Conservation (phyloP, 441 rosid genomes). For the Capsella rubella region DNA sequence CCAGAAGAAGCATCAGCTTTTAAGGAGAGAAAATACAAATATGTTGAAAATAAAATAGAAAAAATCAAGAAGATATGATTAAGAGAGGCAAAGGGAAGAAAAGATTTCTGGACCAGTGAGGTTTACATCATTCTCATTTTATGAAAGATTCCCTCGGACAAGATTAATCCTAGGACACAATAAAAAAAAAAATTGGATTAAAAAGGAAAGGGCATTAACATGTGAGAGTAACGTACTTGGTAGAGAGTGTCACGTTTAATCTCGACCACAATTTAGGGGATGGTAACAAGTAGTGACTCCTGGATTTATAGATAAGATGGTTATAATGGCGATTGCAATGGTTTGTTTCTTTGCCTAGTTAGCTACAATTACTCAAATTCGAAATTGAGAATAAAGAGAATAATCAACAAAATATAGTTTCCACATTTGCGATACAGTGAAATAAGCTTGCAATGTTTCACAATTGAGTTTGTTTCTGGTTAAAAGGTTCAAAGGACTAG, state of each 20-base stretch:
- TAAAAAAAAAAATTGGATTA: not conserved
- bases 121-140: slow-evolving; percentile 16
- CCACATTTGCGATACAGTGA: not conserved
- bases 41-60: not conserved
- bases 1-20: not conserved
- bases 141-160: not conserved
- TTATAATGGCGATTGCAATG: not conserved
- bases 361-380: not conserved
- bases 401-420: not conserved
- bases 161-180: slow-evolving; percentile 35
- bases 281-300: not conserved
- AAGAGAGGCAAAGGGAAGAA: not conserved
- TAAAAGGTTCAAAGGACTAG: not conserved
- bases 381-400: not conserved
- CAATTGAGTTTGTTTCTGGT: not conserved
- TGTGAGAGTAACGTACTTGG: slow-evolving; percentile 27
- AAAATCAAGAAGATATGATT: slow-evolving; percentile 14
- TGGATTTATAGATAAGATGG: slow-evolving; percentile 13
- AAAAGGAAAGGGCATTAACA: not conserved
- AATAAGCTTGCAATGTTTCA: not conserved
- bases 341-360: not conserved
- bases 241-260: slow-evolving; percentile 4
- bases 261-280: slow-evolving; percentile 23
- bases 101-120: slow-evolving; percentile 31
- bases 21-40: slow-evolving; percentile 10